Evolutionary conservation across 2,329 filamentous ascomycete genomes (phyloP).

Genomic region (Albifimbria verrucaria): DNA sequence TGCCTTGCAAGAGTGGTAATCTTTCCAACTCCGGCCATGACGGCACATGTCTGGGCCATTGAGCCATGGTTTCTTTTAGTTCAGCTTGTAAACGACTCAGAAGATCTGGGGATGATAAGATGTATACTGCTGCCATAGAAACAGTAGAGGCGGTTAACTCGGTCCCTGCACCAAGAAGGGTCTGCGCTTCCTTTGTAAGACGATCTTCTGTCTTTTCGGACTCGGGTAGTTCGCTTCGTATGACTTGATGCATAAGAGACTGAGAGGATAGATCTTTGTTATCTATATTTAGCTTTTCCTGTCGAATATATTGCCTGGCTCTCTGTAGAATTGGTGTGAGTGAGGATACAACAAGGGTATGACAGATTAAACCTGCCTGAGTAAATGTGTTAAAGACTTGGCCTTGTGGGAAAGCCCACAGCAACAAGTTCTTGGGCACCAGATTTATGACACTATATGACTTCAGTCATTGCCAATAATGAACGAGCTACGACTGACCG

Average conservation of each 20-base stretch:
- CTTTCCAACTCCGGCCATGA: not conserved
- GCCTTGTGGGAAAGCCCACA: not conserved
- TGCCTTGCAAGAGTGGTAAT: not conserved
- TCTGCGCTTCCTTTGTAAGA: not conserved
- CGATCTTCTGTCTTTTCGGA: not conserved
- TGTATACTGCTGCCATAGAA: not conserved
- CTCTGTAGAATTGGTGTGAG: not conserved
- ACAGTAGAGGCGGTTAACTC: not conserved
- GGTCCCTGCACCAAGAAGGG: not conserved
- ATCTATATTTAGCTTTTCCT: not conserved
- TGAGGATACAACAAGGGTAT: not conserved
- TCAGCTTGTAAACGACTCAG: not conserved
- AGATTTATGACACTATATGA: not conserved
- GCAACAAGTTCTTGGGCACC: not conserved
- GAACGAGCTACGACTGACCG: not conserved
- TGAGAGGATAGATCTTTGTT: not conserved
- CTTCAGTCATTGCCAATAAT: not conserved
- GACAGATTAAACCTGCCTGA: not conserved
- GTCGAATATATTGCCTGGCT: not conserved
- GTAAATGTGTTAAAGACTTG: not conserved
- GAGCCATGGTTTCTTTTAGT: not conserved
- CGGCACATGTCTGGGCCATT: not conserved
- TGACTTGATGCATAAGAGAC: not conserved
- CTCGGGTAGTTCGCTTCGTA: not conserved
- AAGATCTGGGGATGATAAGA: not conserved